Base-by-base conservation (phyloP, 2,329 filamentous ascomycete genomes). In the Ramularia collo-cygni region DNA sequence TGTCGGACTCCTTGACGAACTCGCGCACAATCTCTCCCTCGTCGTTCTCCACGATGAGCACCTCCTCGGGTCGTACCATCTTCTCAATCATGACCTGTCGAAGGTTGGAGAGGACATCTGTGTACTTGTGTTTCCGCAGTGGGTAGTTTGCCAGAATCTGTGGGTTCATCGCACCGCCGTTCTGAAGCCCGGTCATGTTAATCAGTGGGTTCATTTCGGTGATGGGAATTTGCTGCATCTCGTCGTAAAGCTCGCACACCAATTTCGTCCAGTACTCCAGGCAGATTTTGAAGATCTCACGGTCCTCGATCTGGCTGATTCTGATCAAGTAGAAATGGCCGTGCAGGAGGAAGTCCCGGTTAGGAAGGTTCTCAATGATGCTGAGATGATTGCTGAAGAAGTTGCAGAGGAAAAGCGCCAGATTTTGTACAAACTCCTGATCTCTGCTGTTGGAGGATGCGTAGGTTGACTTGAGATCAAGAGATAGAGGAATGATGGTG, bases 51-150 rank as follows among this genome's bases (percentile, higher is more conserved):
- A 98, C 92, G 58, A 98, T 93, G 54, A 98, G 66, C 7, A 98
- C 93, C 67, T 98, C 93, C 67, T 98, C 92, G 1, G 92, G 92
- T 30, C 89, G 79, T 21, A 98, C 92, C 92, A 98, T 98, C 74
- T 95, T 95, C 70, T 98, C 92, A 47, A 98, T 96, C 92, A 98
- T 98, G 51, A 98, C 92, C 16, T 90, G 84, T 52, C 92, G 83
- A 42, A 98, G 74, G 63, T 95, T 96, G 8, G 90, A 90, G 35
- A 98, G 71, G 14, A 98, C 84, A 60, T 95, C 88, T 50, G 83
- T 82, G 66, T 96, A 98, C 68, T 95, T 96, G 75, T 98, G 90
- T 71, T 98, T 98, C 46, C 93, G 82, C 31, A 98, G 76, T 9
- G 90, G 88, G 58, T 94, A 94, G 64, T 88, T 94, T 55, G 81